Evolutionary conservation across 768 basidiomycete species (phyloP).

Genomic region (Strobilomyces confusus): DNA sequence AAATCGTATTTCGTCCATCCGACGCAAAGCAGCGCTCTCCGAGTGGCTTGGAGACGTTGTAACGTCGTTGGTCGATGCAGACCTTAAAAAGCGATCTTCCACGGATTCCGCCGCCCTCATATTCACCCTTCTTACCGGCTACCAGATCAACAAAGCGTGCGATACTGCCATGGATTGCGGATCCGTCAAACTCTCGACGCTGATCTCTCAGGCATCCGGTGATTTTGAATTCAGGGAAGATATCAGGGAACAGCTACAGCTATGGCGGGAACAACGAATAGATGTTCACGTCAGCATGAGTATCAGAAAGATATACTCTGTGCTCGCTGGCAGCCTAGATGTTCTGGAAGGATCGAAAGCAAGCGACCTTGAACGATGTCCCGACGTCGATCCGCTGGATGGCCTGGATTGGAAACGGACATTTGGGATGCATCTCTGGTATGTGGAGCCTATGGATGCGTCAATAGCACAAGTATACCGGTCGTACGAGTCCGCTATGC

Average conservation of each 20-base stretch:
- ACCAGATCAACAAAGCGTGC: slow-evolving; percentile 84
- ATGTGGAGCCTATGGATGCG: slow-evolving; percentile 64
- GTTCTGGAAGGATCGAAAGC: slow-evolving; percentile 52
- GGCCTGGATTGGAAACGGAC: slow-evolving; percentile 93
- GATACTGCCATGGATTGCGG: slow-evolving; percentile 68
- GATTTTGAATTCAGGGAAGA: slow-evolving; percentile 72
- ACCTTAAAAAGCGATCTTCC: slow-evolving; percentile 51
- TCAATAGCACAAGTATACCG: slow-evolving; percentile 67
- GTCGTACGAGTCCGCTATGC: slow-evolving; percentile 48
- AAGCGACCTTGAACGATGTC: slow-evolving; percentile 47
- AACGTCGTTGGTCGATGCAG: slow-evolving; percentile 64
- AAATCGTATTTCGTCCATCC: slow-evolving; percentile 55
- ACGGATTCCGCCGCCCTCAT: slow-evolving; percentile 47
- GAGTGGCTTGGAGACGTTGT: slow-evolving; percentile 81
- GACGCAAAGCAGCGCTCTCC: slow-evolving; percentile 76
- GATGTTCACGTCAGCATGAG: slow-evolving; percentile 63
- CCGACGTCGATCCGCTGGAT: slow-evolving; percentile 59
- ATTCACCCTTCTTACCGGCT: slow-evolving; percentile 79
- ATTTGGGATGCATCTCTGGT: slow-evolving; percentile 92
- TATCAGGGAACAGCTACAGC: slow-evolving; percentile 65
- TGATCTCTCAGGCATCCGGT: slow-evolving; percentile 84
- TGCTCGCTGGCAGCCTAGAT: slow-evolving; percentile 75
- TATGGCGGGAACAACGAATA: slow-evolving; percentile 79
- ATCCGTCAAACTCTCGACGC: slow-evolving; percentile 81
- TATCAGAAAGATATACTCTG: slow-evolving; percentile 76